Evolutionary conservation across 106 monocot genomes (phyloP), one percentile per base, ranked within the genome.

Genomic region (Dactylorhiza incarnata): DNA sequence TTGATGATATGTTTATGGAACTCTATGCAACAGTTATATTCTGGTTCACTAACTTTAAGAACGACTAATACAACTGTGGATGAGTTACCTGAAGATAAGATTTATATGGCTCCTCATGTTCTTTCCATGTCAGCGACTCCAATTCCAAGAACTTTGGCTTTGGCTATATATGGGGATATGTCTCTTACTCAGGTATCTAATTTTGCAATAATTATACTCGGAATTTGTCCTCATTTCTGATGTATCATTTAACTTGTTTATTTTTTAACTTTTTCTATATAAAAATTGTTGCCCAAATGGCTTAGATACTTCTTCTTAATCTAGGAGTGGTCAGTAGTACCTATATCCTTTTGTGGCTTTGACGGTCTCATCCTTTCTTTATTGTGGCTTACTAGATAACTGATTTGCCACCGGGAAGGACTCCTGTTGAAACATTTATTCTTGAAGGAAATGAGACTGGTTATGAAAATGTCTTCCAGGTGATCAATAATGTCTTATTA

Each of bases 51-150:
- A 58, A 82, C 74, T 48, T 78, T 80, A 49, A 82, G 72, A 76
- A 22, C 51, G 52, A 67, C 45, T 66, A 24, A 68, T 29, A 77
- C 52, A 62, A 54, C 13, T 45, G 17, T 50, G 23, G 81, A 78
- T 69, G 76, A 83, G 22, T 53, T 81, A 71, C 50, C 44, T 71
- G 63, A 82, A 48, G 83, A 86, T 76, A 88, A 81, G 83, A 43
- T 48, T 77, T 79, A 81, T 75, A 99, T 99, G 97, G 97, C 94
- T 49, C 97, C 97, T 69, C 97, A 99, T 83, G 75, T 99, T 86
- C 91, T 99, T 82, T 86, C 97, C 45, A 85, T 99, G 84, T 99
- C 97, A 29, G 97, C 97, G 15, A 99, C 97, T 73, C 97, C 97
- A 49, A 99, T 99, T 79, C 97, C 97, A 55, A 94, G 97, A 55